Conservation (phyloP, 208 protist species). For the Leishmania aethiopica region DNA sequence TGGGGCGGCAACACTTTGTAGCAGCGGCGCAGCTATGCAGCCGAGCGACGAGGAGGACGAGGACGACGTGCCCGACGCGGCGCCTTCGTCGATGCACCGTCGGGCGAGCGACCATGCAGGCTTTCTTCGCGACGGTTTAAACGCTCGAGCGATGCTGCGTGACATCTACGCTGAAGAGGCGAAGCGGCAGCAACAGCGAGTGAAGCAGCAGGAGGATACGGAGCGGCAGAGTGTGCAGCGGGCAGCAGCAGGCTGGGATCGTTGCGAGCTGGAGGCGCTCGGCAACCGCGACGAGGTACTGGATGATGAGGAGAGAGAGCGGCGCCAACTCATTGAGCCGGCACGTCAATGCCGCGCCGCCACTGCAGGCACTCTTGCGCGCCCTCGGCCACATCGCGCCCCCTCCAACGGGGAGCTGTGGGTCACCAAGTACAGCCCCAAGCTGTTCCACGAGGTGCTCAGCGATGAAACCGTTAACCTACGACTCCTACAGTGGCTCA, state of each 20-base stretch:
- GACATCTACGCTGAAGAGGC: conserved; percentile 26
- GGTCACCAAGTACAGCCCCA: conserved; percentile 77
- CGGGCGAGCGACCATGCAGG: neutral
- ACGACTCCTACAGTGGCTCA: conserved; percentile 79
- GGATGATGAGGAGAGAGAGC: neutral
- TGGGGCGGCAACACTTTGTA: neutral
- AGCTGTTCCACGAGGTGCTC: conserved; percentile 77
- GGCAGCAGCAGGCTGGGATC: no score
- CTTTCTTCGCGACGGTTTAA: conserved; percentile 23
- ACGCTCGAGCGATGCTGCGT: conserved; percentile 22
- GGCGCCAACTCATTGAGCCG: neutral
- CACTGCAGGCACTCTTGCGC: neutral
- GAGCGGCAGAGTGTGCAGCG: neutral
- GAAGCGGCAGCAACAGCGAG: neutral
- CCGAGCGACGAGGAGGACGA: conserved; percentile 3
- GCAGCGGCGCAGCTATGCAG: neutral
- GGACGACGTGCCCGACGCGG: neutral
- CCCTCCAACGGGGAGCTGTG: conserved; percentile 42
- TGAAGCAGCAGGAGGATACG: neutral
- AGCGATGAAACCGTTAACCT: conserved; percentile 85
- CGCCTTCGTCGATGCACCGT: neutral
- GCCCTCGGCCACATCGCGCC: neutral
- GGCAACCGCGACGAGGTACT: neutral
- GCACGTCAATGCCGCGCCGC: neutral
- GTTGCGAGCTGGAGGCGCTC: neutral